phyloP scores from a whole-genome alignment of 2,329 filamentous ascomycete genomes.

The Periconia sp. region DNA sequence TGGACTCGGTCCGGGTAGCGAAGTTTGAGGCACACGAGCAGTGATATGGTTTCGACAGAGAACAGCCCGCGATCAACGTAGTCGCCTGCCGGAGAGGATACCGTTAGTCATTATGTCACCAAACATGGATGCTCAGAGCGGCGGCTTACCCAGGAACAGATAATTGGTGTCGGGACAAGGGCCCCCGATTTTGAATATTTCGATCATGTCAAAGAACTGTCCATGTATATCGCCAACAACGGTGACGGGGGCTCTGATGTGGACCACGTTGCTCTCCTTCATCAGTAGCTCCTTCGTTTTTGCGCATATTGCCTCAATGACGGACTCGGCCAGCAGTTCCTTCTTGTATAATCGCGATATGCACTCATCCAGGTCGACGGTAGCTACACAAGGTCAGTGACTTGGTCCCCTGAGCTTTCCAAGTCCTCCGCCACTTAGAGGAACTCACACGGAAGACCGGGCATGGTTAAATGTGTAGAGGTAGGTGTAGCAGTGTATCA shows the following conservation, averaged over 20 bases:
- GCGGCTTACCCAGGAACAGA: conserved; percentile 77
- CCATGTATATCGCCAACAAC: conserved; percentile 98
- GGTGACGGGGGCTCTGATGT: conserved; percentile 91
- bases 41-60: conserved; percentile 96
- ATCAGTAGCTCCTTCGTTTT: conserved; percentile 98
- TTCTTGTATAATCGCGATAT: conserved; percentile 96
- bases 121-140: neutral
- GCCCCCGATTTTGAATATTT: conserved; percentile 98
- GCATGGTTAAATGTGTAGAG: conserved; percentile 41
- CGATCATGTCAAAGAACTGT: conserved; percentile 98
- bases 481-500: neutral
- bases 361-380: conserved; percentile 97
- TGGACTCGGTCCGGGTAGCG: conserved; percentile 95
- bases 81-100: conserved; percentile 64
- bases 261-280: conserved; percentile 99
- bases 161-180: conserved; percentile 99
- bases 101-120: neutral
- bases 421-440: conserved; percentile 6
- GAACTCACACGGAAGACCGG: conserved; percentile 53
- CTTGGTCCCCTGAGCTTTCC: neutral
- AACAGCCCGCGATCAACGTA: conserved; percentile 99
- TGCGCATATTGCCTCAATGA: conserved; percentile 98
- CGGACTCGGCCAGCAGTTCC: conserved; percentile 93
- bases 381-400: conserved; percentile 59
- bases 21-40: conserved; percentile 94